Evolutionary conservation across 2,329 filamentous ascomycete genomes (phyloP).

Genomic region (Calonectria multiphialidica): DNA sequence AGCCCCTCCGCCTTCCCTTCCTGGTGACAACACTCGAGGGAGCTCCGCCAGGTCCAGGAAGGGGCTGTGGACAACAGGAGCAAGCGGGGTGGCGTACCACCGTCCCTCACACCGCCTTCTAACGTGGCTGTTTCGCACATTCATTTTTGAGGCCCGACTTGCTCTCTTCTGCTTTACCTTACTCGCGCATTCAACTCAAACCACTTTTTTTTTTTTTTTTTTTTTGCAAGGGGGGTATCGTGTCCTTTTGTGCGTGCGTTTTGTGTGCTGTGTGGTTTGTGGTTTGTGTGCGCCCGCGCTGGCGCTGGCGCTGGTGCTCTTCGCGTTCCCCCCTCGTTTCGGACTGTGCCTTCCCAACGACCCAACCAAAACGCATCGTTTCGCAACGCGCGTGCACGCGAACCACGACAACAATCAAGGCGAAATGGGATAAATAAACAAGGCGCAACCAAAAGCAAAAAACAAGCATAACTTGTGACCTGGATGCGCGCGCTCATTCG

Average conservation of each 20-base stretch:
- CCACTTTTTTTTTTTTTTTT: neutral
- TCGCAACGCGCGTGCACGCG: constrained; percentile 14
- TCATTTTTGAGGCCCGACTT: neutral
- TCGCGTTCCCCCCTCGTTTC: neutral
- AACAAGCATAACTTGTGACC: neutral
- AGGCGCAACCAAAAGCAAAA: constrained; percentile 1
- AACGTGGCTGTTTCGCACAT: constrained; percentile 12
- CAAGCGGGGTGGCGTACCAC: constrained; percentile 22
- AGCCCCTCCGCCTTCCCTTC: neutral
- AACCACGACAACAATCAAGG: constrained; percentile 1
- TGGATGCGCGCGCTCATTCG: neutral
- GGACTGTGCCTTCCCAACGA: neutral
- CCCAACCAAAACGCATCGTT: constrained; percentile 21
- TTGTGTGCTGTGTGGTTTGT: neutral
- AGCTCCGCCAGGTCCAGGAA: neutral
- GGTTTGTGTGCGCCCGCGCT: neutral
- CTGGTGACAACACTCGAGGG: neutral
- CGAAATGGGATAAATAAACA: constrained; percentile 18
- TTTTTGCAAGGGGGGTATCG: neutral
- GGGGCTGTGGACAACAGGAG: neutral
- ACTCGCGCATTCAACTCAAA: neutral
- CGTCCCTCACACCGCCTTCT: constrained; percentile 17
- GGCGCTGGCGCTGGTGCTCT: neutral
- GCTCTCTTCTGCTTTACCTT: neutral
- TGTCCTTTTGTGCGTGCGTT: neutral